Base-by-base conservation (phyloP, 768 basidiomycete species). In the Clavaria fumosa region DNA sequence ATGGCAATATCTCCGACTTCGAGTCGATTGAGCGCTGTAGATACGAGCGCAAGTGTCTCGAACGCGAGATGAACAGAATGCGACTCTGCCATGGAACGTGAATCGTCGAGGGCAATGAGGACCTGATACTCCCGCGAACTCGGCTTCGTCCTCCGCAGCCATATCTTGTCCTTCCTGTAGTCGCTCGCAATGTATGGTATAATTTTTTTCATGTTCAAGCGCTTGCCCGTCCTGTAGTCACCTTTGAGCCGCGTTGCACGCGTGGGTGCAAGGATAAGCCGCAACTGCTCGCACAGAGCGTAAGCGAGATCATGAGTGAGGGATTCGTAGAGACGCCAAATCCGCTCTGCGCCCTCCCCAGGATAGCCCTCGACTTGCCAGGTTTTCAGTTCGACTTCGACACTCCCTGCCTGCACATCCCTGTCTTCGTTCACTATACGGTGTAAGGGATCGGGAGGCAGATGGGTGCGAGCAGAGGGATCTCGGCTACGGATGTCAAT, bases 151-250 rank as follows among this genome's bases (percentile, higher is more conserved):
- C 95, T 72, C 18, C 93, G 79, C 23, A 97, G 65, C 95, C 95
- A 99, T 45, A 97, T 97, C 60, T 91, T 91, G 68, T 99, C 93
- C 56, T 97, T 97, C 36, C 91, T 97, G 64, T 86, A 99, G 60
- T 99, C 95, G 59, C 82, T 86, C 23, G 95, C 93, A 43, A 99
- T 91, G 64, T 93, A 97, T 3, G 84, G 76, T 43, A 99, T 91
- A 55, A 97, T 88, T 60, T 91, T 91, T 55, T 91, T 89, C 93
- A 97, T 96, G 58, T 97, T 97, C 21, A 99, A 70, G 14, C 93
- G 72, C 60, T 99, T 99, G 37, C 95, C 95, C 0, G 86, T 91
- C 21, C 91, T 82, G 57, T 95, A 99, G 62, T 97, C 95, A 26
- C 95, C 95, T 58, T 83, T 81, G 31, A 99, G 66, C 15, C 95